Base-by-base conservation (phyloP, 2,329 filamentous ascomycete genomes). In the Monilinia fructicola region DNA sequence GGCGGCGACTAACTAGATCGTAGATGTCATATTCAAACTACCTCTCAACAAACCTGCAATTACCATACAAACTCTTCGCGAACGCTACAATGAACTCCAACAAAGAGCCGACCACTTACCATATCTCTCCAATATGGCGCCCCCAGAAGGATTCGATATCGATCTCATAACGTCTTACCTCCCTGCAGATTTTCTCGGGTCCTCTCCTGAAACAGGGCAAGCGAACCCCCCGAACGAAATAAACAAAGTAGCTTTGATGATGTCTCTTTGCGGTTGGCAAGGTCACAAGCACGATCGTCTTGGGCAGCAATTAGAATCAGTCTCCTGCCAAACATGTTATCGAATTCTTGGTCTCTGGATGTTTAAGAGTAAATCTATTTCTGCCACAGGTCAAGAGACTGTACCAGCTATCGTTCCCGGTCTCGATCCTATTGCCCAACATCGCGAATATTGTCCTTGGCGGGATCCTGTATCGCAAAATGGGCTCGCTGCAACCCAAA, bases 311-410 rank as follows among this genome's bases (percentile, higher is more conserved):
- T 50, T 71, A 6, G 73, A 75, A 78, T 87, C 73, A 77, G 88
- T 75, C 65, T 79, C 70, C 78, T 99, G 95, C 77, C 85, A 89
- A 67, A 91, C 92, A 26, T 99, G 95, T 76, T 90, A 96, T 74
- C 88, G 95, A 67, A 87, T 93, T 1, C 82, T 98, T 0, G 95
- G 95, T 0, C 82, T 99, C 2, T 99, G 95, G 95, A 90, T 99
- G 81, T 98, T 96, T 77, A 90, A 88, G 74, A 89, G 88, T 77
- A 93, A 89, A 77, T 85, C 86, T 73, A 84, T 90, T 40, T 83
- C 86, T 67, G 78, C 79, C 21, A 82, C 82, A 0, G 78, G 82
- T 46, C 74, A 79, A 46, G 79, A 87, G 12, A 77, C 88, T 14
- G 81, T 84, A 5, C 70, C 69, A 14, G 84, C 87, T 3, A 84